These are phyloP conservation scores for Zygosaccharomyces sapae DNA, from an alignment of 1,139 yeast species.

Conservation along the genomic window DNA sequence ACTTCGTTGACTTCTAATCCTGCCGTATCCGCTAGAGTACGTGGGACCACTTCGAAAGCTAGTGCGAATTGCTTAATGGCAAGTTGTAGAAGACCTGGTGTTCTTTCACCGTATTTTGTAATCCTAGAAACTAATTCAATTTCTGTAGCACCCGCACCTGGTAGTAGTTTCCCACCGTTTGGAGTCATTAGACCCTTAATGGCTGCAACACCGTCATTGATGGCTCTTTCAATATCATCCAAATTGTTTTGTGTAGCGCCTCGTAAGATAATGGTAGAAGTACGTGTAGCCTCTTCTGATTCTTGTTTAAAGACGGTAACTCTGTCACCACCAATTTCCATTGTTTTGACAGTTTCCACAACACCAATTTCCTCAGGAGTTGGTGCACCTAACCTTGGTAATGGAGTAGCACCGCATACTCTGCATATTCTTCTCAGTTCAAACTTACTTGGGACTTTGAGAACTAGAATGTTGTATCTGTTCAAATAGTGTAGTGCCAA, in stretches of 20 bases:
- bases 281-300: slow-evolving; percentile 55
- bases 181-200: slow-evolving; percentile 85
- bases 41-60: slow-evolving; percentile 91
- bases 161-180: slow-evolving; percentile 60
- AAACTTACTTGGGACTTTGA: slow-evolving; percentile 89
- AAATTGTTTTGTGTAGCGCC: slow-evolving; percentile 96
- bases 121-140: slow-evolving; percentile 78
- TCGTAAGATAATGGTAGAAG: slow-evolving; percentile 87
- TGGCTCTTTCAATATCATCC: slow-evolving; percentile 94
- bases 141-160: slow-evolving; percentile 98
- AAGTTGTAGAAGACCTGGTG: slow-evolving; percentile 88
- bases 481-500: slow-evolving; percentile 89
- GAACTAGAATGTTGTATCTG: slow-evolving; percentile 76
- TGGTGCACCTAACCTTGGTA: slow-evolving; percentile 94
- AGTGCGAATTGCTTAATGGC: slow-evolving; percentile 93
- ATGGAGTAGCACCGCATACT: slow-evolving; percentile 96
- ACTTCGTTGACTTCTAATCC: slow-evolving; percentile 89
- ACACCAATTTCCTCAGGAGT: slow-evolving; percentile 90
- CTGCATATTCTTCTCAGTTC: slow-evolving; percentile 91
- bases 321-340: slow-evolving; percentile 95
- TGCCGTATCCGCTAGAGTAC: slow-evolving; percentile 89
- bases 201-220: slow-evolving; percentile 93
- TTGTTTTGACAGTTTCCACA: slow-evolving; percentile 82
- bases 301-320: slow-evolving; percentile 91
- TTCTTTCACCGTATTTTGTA: slow-evolving; percentile 81